Percentiles rank a stretch among this genome's conserved stretches.
phyloP scores from a whole-genome alignment of 2,329 filamentous ascomycete species.

The Xylaria sp. region DNA sequence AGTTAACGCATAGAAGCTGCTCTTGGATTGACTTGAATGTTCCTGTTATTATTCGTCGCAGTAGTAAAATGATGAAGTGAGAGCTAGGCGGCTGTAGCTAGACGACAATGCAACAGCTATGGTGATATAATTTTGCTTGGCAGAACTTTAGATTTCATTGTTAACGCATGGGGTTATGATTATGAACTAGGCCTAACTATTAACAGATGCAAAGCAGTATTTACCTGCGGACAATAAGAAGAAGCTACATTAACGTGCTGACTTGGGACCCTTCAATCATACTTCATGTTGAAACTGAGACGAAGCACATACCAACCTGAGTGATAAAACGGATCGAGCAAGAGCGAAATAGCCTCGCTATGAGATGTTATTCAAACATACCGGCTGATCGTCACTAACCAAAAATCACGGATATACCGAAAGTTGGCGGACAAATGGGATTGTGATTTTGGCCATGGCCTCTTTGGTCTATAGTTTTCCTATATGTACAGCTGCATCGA shows the following conservation, averaged over 20 bases:
- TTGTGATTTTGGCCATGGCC: conserved; percentile 30
- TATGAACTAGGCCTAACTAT: no score
- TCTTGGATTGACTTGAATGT: neutral
- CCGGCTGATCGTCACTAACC: neutral
- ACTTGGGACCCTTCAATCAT: neutral
- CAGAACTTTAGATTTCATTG: neutral
- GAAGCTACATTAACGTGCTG: neutral
- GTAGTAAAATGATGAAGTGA: no score
- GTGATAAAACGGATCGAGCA: neutral
- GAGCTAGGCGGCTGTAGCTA: no score
- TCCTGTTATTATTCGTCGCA: neutral
- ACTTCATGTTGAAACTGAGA: no score
- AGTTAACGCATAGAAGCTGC: neutral
- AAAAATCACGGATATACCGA: conserved; percentile 6
- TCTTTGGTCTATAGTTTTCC: conserved; percentile 43
- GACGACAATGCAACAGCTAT: neutral
- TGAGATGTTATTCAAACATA: neutral
- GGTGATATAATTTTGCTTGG: no score
- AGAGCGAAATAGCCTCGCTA: neutral
- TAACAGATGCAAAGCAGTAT: neutral
- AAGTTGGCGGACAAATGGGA: conserved; percentile 37
- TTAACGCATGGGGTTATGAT: neutral
- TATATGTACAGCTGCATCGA: conserved; percentile 44
- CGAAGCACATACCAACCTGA: neutral
- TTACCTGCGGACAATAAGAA: neutral